phyloP scores from a whole-genome alignment of 1,139 yeast species.

The Yamadazyma friedrichii region DNA sequence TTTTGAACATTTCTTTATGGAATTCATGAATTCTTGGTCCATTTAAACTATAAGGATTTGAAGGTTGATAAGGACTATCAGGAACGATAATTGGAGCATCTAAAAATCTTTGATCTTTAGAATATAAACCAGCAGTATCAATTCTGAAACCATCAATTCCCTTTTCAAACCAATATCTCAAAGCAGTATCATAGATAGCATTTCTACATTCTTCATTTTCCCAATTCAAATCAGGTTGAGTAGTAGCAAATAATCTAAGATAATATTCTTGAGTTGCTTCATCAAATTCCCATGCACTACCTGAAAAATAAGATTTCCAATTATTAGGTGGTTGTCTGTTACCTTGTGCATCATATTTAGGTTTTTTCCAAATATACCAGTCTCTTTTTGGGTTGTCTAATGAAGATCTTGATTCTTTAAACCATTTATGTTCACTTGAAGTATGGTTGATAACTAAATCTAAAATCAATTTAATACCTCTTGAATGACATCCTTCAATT shows the following conservation, averaged over 20 bases:
- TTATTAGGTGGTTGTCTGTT: slow-evolving; percentile 56
- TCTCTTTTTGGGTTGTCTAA: slow-evolving; percentile 56
- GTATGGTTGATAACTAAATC: slow-evolving; percentile 64
- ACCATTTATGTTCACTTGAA: slow-evolving; percentile 57
- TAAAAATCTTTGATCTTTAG: slow-evolving; percentile 47
- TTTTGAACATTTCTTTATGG: slow-evolving; percentile 50
- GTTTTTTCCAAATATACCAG: slow-evolving; percentile 61
- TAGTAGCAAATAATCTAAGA: slow-evolving; percentile 49
- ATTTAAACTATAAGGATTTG: slow-evolving; percentile 31
- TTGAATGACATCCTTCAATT: slow-evolving; percentile 45
- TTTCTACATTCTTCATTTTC: slow-evolving; percentile 52
- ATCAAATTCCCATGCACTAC: slow-evolving; percentile 59
- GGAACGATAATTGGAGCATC: slow-evolving; percentile 52
- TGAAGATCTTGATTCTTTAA: slow-evolving; percentile 55
- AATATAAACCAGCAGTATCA: slow-evolving; percentile 55
- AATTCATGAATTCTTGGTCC: slow-evolving; percentile 61
- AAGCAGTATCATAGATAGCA: slow-evolving; percentile 52
- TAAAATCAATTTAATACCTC: slow-evolving; percentile 52
- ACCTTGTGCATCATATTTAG: slow-evolving; percentile 42
- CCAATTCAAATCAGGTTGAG: slow-evolving; percentile 65
- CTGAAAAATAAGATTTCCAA: slow-evolving; percentile 54
- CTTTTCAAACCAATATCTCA: slow-evolving; percentile 54
- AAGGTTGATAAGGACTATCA: slow-evolving; percentile 43
- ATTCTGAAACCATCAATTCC: slow-evolving; percentile 64
- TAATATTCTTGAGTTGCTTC: slow-evolving; percentile 54